A percentile compares a stretch with the other conserved stretches of the same genome.
Evolutionary conservation across 257 asterid genomes (phyloP).

Genomic region (Nicotiana sylvestris): DNA sequence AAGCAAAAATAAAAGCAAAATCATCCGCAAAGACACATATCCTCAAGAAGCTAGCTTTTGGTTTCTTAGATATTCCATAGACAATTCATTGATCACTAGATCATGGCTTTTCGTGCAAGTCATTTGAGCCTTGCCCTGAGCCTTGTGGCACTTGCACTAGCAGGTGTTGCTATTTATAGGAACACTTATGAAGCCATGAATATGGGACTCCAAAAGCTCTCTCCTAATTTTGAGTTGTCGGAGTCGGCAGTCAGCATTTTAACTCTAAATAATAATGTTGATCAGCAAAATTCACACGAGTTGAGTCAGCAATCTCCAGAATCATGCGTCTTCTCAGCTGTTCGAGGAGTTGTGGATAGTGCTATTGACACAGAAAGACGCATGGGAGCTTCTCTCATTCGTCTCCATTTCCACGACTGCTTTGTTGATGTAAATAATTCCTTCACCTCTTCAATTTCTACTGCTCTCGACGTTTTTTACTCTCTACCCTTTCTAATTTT

Average conservation of each 20-base stretch:
- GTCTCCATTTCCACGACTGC: conserved; percentile 17
- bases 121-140: not conserved
- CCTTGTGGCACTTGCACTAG: conserved; percentile 4
- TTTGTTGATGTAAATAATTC: conserved; percentile 4
- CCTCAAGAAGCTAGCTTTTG: not conserved
- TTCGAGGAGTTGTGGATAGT: not conserved
- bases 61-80: not conserved
- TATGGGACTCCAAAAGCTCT: not conserved
- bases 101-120: conserved; percentile 4
- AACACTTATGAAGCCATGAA: not conserved
- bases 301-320: not conserved
- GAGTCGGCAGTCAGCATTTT: not conserved
- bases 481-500: too few relatives aligned
- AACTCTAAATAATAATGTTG: not conserved
- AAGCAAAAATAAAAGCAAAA: not conserved
- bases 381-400: conserved; percentile 20
- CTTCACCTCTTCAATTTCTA: not conserved
- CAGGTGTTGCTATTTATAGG: conserved; percentile 4
- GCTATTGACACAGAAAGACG: conserved; percentile 6
- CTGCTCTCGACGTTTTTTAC: not conserved
- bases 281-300: not conserved
- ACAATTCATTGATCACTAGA: not conserved
- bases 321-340: not conserved
- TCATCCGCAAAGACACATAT: not conserved
- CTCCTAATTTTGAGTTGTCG: not conserved